Conservation (phyloP, 495 filamentous ascomycete species). For the Elasticomyces elasticus region DNA sequence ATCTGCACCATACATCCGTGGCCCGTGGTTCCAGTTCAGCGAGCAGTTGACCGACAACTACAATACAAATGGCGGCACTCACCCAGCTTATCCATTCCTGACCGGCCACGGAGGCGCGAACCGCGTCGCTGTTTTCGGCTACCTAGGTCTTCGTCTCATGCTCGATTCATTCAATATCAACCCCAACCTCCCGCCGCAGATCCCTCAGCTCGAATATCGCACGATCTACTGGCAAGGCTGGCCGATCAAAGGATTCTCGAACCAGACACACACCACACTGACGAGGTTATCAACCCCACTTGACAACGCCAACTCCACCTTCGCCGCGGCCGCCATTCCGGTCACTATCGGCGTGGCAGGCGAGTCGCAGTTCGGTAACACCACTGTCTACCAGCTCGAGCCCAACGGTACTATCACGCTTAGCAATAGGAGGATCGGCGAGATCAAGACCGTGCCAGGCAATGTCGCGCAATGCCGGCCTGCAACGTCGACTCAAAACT, state of each 20-base stretch:
- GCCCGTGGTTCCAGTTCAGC: constrained; percentile 51
- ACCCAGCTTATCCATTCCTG: constrained; percentile 58
- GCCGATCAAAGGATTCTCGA: constrained; percentile 51
- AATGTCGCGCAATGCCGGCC: constrained; percentile 63
- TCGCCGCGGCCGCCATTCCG: constrained; percentile 41
- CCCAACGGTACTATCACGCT: constrained; percentile 45
- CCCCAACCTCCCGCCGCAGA: constrained; percentile 52
- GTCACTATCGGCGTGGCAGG: constrained; percentile 32
- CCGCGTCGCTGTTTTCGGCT: constrained; percentile 52
- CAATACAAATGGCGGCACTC: constrained; percentile 53
- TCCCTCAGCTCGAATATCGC: constrained; percentile 51
- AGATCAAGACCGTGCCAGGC: constrained; percentile 36
- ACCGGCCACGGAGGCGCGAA: constrained; percentile 57
- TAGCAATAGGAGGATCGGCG: constrained; percentile 45
- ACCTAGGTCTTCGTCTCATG: constrained; percentile 48
- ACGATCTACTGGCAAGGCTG: constrained; percentile 63
- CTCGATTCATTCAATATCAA: constrained; percentile 48
- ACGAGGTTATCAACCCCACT: constrained; percentile 35
- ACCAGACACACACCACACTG: constrained; percentile 56
- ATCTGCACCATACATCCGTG: constrained; percentile 44
- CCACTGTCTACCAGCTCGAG: constrained; percentile 37
- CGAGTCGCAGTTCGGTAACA: constrained; percentile 13
- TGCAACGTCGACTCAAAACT: constrained; percentile 39
- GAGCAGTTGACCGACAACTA: constrained; percentile 63
- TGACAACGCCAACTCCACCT: constrained; percentile 32